phyloP scores from a whole-genome alignment of 345 rosid genomes.

The Hibiscus trionum region DNA sequence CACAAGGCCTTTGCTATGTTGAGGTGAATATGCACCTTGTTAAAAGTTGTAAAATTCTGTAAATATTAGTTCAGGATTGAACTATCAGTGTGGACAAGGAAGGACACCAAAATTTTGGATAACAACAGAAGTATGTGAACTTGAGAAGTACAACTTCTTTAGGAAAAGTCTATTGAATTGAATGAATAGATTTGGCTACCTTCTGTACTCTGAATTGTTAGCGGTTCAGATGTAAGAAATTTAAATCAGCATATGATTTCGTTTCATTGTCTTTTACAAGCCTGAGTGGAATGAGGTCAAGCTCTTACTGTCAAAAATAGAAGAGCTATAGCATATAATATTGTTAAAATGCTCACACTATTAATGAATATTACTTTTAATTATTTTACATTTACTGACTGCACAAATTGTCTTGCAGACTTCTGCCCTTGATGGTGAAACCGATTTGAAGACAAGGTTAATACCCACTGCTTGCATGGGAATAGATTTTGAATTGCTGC shows the following conservation, averaged over 20 bases:
- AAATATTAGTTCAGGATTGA: conserved; percentile 1
- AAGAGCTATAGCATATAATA: no score
- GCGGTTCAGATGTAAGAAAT: not conserved
- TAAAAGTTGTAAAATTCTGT: not conserved
- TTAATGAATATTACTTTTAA: no score
- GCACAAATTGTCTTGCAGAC: conserved; percentile 45
- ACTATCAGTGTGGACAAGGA: not conserved
- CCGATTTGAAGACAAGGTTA: conserved; percentile 88
- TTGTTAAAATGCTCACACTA: no score
- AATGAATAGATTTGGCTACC: not conserved
- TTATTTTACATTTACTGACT: not conserved
- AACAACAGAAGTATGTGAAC: not conserved
- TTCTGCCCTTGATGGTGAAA: conserved; percentile 95
- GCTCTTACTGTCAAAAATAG: no score
- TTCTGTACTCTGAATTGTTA: not conserved
- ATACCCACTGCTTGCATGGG: conserved; percentile 89
- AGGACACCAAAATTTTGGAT: not conserved
- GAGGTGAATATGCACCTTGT: conserved; percentile 46
- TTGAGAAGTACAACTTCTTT: not conserved
- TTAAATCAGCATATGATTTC: not conserved
- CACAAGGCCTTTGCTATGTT: conserved; percentile 84
- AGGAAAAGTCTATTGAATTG: not conserved
- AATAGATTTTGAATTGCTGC: conserved; percentile 77
- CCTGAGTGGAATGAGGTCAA: not conserved
- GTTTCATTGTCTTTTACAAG: not conserved